phyloP scores from a whole-genome alignment of 2,329 filamentous ascomycete species.

The Purpureocillium takamizusanense region DNA sequence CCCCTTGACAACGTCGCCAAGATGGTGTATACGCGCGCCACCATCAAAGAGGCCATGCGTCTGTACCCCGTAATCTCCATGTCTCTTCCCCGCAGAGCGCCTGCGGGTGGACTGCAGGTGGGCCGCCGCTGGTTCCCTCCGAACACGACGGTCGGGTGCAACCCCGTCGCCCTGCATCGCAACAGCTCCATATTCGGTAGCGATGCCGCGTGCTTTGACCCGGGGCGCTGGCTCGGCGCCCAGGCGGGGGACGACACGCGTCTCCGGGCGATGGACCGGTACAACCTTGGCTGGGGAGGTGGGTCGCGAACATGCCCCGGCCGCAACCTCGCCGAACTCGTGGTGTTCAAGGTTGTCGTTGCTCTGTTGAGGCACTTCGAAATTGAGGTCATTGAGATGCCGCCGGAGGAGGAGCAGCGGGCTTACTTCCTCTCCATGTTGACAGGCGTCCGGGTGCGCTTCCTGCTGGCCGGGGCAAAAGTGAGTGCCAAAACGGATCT shows the following conservation, averaged over 20 bases:
- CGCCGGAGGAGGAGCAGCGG: conserved; percentile 26
- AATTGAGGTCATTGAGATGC: conserved; percentile 26
- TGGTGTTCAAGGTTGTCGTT: conserved; percentile 35
- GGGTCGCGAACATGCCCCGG: conserved; percentile 42
- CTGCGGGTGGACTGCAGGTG: conserved; percentile 23
- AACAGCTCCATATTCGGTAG: conserved; percentile 39
- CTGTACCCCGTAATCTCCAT: conserved; percentile 43
- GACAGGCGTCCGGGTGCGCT: conserved; percentile 34
- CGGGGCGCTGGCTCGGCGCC: conserved; percentile 36
- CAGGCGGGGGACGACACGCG: conserved; percentile 10
- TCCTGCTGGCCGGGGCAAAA: conserved; percentile 13
- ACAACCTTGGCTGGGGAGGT: conserved; percentile 42
- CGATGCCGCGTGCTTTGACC: conserved; percentile 32
- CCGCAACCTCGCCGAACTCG: conserved; percentile 38
- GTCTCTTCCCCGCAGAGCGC: conserved; percentile 38
- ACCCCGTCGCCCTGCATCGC: conserved; percentile 39
- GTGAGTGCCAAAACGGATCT: neutral
- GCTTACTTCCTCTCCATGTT: conserved; percentile 46
- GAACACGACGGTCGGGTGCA: conserved; percentile 41
- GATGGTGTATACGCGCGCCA: conserved; percentile 30
- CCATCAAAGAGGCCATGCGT: conserved; percentile 41
- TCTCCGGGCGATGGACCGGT: conserved; percentile 34
- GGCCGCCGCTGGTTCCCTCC: conserved; percentile 31
- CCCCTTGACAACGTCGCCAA: conserved; percentile 12
- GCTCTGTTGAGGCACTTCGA: conserved; percentile 34